Percentiles rank a stretch among this genome's conserved stretches.
Conservation (phyloP, 257 asterid genomes). For the Buddleja alternifolia region DNA sequence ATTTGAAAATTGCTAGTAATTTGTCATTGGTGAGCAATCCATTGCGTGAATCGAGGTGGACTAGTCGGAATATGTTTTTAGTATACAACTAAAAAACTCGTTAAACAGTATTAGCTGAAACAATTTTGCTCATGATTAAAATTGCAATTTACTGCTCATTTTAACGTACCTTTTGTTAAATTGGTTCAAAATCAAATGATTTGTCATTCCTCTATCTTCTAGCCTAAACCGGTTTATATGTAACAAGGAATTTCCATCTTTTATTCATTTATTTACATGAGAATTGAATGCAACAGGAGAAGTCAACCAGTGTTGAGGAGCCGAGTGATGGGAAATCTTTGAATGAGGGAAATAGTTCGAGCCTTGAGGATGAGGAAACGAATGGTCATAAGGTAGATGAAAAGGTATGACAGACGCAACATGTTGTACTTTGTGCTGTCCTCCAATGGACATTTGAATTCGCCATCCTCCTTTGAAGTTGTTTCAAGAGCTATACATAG, state of each 20-base stretch:
- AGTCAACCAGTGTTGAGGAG: constrained; percentile 53
- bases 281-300: constrained; percentile 47
- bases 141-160: too few species aligned
- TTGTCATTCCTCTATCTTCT: too few species aligned
- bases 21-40: too few species aligned
- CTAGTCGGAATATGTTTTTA: neutral
- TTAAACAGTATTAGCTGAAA: neutral
- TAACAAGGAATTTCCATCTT: too few species aligned
- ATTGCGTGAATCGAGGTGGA: neutral
- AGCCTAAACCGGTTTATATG: too few species aligned
- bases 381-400: constrained; percentile 46
- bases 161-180: too few species aligned
- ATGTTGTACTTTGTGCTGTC: neutral
- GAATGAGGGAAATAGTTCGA: constrained; percentile 32
- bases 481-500: neutral
- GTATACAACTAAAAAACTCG: neutral
- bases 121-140: too few species aligned
- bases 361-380: constrained; percentile 35
- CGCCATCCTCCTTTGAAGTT: neutral
- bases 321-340: constrained; percentile 43
- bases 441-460: neutral
- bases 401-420: constrained; percentile 29
- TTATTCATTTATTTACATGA: too few species aligned
- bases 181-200: too few species aligned
- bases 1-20: neutral